phyloP scores from a whole-genome alignment of 23 red algal genomes.

The Gracilaria caudata region DNA sequence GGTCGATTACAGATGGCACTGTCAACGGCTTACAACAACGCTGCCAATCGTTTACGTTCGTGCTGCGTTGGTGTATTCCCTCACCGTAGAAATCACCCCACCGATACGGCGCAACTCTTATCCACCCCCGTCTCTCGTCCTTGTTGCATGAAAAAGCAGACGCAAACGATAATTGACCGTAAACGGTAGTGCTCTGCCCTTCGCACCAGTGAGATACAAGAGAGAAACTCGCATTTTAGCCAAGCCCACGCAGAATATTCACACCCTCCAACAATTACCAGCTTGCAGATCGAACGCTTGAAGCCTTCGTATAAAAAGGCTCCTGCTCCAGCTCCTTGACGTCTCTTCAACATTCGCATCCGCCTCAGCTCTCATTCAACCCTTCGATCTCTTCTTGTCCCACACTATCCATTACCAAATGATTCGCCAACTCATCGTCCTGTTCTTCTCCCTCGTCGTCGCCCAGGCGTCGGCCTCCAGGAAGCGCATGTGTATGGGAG shows the following conservation, averaged over 20 bases:
- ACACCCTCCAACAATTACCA: no score
- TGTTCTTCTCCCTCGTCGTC: slow-evolving; percentile 6
- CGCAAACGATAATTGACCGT: background rate
- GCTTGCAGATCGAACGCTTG: no score
- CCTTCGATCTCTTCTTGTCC: no score
- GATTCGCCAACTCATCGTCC: background rate
- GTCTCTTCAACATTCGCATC: no score
- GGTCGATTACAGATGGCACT: background rate
- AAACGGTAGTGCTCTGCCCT: no score
- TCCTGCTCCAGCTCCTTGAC: no score
- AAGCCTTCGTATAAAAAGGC: no score
- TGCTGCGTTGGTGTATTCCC: background rate
- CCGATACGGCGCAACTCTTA: background rate
- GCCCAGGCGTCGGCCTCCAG: background rate
- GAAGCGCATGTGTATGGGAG: slow-evolving; percentile 20
- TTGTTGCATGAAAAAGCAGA: background rate
- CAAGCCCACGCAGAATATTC: no score
- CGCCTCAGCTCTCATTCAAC: no score
- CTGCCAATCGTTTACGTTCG: background rate
- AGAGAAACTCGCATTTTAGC: background rate
- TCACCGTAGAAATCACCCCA: background rate
- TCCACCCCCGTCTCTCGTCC: background rate
- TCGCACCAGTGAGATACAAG: no score
- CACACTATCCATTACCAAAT: background rate
- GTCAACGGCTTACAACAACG: background rate